Percentiles rank a stretch among this genome's conserved stretches.
Conservation (phyloP, 2,329 filamentous ascomycete genomes). For the Sporothrix pallida region DNA sequence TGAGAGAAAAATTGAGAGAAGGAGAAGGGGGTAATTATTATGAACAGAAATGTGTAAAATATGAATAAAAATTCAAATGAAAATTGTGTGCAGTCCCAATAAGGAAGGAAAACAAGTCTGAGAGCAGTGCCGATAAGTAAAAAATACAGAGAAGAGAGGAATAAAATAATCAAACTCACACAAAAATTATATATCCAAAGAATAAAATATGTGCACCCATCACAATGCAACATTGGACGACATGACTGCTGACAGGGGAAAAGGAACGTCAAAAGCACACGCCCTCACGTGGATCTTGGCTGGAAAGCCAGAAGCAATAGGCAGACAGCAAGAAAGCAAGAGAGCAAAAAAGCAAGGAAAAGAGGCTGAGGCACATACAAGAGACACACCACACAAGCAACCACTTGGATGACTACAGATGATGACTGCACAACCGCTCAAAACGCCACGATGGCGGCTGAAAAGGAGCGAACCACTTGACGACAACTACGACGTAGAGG, state of each 20-base stretch:
- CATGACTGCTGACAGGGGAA: constrained; percentile 12
- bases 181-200: too few relatives aligned
- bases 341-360: neutral
- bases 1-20: neutral
- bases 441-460: constrained; percentile 14
- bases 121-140: neutral
- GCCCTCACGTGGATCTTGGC: constrained; percentile 17
- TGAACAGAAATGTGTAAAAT: neutral
- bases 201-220: too few relatives aligned
- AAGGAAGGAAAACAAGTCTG: neutral
- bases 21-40: neutral
- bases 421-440: neutral
- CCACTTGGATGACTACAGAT: constrained; percentile 19
- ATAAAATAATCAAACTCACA: too few relatives aligned
- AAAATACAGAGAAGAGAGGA: too few relatives aligned
- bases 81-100: neutral
- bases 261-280: neutral
- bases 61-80: neutral
- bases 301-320: neutral
- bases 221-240: neutral
- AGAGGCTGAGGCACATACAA: constrained; percentile 3
- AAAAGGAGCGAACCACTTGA: neutral
- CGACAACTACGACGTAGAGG: neutral
- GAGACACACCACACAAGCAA: neutral
- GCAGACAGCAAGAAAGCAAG: too few relatives aligned